A percentile compares a stretch with the other conserved stretches of the same genome.
phyloP scores from a whole-genome alignment of 2,329 filamentous ascomycete species.

The Phialophora tarda region DNA sequence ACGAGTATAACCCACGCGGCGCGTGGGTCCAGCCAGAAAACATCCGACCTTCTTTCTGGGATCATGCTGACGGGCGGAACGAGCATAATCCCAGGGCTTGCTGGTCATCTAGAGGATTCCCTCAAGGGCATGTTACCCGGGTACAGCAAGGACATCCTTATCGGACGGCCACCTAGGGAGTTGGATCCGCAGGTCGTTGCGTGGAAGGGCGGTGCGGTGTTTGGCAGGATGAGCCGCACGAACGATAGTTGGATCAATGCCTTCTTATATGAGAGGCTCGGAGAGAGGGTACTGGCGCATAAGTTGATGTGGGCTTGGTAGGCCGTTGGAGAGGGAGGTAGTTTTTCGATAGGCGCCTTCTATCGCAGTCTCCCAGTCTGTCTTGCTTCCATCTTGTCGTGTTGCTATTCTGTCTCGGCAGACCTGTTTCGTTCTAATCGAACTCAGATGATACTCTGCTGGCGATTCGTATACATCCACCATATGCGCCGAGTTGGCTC shows the following conservation, averaged over 20 bases:
- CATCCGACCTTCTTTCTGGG: slow-evolving; percentile 83
- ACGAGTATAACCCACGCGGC: slow-evolving; percentile 87
- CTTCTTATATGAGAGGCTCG: slow-evolving; percentile 85
- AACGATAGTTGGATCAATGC: slow-evolving; percentile 95
- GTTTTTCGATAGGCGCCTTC: background rate
- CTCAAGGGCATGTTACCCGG: slow-evolving; percentile 69
- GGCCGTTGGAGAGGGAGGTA: background rate
- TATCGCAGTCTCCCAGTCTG: too few species aligned
- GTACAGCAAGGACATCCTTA: slow-evolving; percentile 70
- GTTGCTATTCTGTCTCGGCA: background rate
- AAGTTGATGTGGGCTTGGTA: slow-evolving; percentile 72
- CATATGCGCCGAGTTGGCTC: too few species aligned
- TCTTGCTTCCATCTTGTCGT: background rate
- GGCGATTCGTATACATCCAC: too few species aligned
- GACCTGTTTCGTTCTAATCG: background rate
- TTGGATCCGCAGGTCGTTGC: slow-evolving; percentile 96
- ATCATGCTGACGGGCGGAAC: slow-evolving; percentile 92
- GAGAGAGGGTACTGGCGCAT: slow-evolving; percentile 79
- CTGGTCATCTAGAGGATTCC: slow-evolving; percentile 80
- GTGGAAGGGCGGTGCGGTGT: slow-evolving; percentile 98
- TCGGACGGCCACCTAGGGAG: slow-evolving; percentile 77
- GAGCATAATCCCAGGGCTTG: slow-evolving; percentile 78
- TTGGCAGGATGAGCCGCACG: slow-evolving; percentile 80
- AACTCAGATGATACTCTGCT: background rate
- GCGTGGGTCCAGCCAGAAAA: slow-evolving; percentile 87